A percentile compares a stretch with the other conserved stretches of the same genome.
Conservation (phyloP, 345 rosid species). For the Eucalyptus decipiens region DNA sequence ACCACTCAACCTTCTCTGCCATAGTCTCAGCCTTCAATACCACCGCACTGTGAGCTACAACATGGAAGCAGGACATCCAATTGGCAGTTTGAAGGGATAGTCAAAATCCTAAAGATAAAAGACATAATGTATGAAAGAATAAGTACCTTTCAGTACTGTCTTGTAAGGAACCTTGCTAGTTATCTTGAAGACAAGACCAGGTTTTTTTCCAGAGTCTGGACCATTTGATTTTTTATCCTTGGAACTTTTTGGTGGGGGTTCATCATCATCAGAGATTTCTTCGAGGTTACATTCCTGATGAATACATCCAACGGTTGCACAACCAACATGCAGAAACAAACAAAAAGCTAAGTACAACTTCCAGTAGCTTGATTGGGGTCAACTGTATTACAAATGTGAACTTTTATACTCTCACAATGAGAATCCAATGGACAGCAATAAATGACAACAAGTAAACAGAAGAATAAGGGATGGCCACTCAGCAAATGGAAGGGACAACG, state of each 20-base stretch:
- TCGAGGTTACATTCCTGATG: slow-evolving; percentile 82
- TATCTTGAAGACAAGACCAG: slow-evolving; percentile 72
- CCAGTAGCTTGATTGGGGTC: not conserved
- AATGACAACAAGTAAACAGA: not conserved
- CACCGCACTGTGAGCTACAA: slow-evolving; percentile 77
- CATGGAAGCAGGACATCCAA: not conserved
- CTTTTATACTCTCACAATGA: not conserved
- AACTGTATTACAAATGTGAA: not conserved
- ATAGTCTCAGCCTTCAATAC: slow-evolving; percentile 79
- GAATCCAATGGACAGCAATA: not conserved
- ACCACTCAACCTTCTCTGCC: slow-evolving; percentile 87
- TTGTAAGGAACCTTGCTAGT: slow-evolving; percentile 87
- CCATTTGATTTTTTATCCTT: slow-evolving; percentile 90
- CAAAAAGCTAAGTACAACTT: not conserved
- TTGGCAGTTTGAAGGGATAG: not conserved
- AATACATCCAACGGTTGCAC: not conserved
- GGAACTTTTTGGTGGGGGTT: slow-evolving; percentile 49
- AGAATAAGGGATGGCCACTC: not conserved
- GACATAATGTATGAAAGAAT: not conserved
- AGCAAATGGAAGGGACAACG: not conserved
- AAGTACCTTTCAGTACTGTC: slow-evolving; percentile 26
- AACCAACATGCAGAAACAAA: not conserved
- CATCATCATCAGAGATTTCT: slow-evolving; percentile 78
- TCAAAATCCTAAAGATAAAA: not conserved
- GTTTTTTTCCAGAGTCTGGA: slow-evolving; percentile 49